Base-by-base conservation (phyloP, 371 early-diverging fungal species). In the Syncephalastrum sp. region DNA sequence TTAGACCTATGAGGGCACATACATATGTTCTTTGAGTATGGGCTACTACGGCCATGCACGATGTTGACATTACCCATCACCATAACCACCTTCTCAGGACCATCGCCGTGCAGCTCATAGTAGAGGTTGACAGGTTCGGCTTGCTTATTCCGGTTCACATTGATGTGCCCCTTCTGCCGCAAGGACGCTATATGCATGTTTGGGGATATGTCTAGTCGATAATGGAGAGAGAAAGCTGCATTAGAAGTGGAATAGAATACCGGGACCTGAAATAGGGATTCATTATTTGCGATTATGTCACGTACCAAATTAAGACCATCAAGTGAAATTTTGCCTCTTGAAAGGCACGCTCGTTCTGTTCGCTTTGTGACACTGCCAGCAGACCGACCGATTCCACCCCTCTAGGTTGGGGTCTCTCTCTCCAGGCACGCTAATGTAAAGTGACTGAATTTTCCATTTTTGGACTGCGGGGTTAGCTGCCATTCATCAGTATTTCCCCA, bases 31-130 rank as follows among this genome's bases (percentile, higher is more conserved):
- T 8, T 8, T 33, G 38, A 33, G 38, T 10, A 25, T 53, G 19
- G 0, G 29, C 49, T 27, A 48, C 10, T 53, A 8, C 38, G 42
- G 4, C n/a, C 27, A 43, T 33, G 16, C 19, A 15, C n/a, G 8
- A 23, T 13, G 10, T 21, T 25, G 38, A 33, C 16, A 12, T 52
- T 70, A 75, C 76, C 90, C 85, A 87, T 89, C 0, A 90, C 70
- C 29, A 89, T 64, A 4, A 89, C 60, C 0, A 89, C 66, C 49
- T 77, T 74, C 50, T 81, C 77, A 27, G 83, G 81, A 0, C 90
- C 90, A n/a, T 49, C 74, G 24, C 90, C 91, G 65, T 86, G 82
- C 15, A 85, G 64, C 64, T 90, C 89, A 68, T 90, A 90, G 63
- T 85, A 85, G 10, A 91, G 19, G 33, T 70, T 63, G 1, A 68